Evolutionary conservation across 2,329 filamentous ascomycete genomes (phyloP).

Genomic region (Xylariaceae sp.): DNA sequence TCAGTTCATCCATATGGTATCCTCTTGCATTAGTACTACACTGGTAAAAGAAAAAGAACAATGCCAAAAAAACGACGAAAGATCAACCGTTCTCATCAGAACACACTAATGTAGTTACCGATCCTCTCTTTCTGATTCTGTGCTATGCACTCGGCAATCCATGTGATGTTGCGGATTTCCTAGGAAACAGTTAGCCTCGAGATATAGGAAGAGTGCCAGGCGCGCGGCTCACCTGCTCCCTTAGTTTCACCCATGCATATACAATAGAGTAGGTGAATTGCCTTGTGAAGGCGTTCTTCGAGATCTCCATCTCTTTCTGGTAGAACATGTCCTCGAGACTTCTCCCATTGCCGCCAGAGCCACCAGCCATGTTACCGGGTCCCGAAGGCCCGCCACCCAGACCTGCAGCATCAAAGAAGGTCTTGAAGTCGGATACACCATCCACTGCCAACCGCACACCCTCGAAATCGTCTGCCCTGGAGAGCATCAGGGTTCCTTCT

Average conservation of each 20-base stretch:
- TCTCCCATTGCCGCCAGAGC: slow-evolving; percentile 79
- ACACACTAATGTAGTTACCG: slow-evolving; percentile 98
- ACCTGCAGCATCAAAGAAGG: slow-evolving; percentile 91
- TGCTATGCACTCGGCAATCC: slow-evolving; percentile 99
- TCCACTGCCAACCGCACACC: slow-evolving; percentile 93
- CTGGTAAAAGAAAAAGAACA: slow-evolving; percentile 38
- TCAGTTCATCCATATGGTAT: slow-evolving; percentile 40
- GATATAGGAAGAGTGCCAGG: not conserved
- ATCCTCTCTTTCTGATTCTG: slow-evolving; percentile 99
- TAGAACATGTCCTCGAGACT: slow-evolving; percentile 98
- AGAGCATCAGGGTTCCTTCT: slow-evolving; percentile 93
- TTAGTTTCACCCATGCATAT: slow-evolving; percentile 96
- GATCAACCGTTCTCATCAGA: slow-evolving; percentile 58
- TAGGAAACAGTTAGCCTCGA: slow-evolving; percentile 50
- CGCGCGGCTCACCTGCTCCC: slow-evolving; percentile 81
- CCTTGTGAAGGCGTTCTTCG: slow-evolving; percentile 91
- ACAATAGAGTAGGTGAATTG: slow-evolving; percentile 96
- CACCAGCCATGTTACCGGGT: slow-evolving; percentile 84
- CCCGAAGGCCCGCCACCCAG: slow-evolving; percentile 74
- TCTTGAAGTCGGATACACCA: slow-evolving; percentile 91
- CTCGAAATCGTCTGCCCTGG: slow-evolving; percentile 91
- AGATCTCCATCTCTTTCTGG: slow-evolving; percentile 99
- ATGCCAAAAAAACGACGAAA: slow-evolving; percentile 25
- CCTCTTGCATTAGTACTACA: slow-evolving; percentile 55
- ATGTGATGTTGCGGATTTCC: slow-evolving; percentile 99